Conservation (phyloP, 176 grass and related monocot genomes). For the Rhynchospora pubera region DNA sequence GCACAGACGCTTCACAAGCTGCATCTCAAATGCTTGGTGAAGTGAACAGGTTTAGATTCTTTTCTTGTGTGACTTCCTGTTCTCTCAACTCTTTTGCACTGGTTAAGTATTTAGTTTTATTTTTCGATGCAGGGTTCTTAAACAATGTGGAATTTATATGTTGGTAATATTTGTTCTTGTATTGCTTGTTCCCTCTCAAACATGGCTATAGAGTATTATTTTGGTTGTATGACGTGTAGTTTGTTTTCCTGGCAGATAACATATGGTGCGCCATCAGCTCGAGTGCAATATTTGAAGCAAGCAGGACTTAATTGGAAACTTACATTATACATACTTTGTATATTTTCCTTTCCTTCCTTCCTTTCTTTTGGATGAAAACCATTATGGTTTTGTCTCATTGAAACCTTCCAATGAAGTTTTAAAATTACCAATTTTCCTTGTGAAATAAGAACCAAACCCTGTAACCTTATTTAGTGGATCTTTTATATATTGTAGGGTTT, state of each 20-base stretch:
- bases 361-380: neutral
- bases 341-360: slow-evolving; percentile 21
- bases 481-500: neutral
- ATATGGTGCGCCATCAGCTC: slow-evolving; percentile 75
- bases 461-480: neutral
- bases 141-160: slow-evolving; percentile 60
- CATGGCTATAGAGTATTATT: slow-evolving; percentile 1
- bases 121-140: slow-evolving; percentile 51
- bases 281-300: slow-evolving; percentile 56
- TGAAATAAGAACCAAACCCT: neutral
- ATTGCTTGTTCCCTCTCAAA: neutral
- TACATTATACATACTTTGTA: slow-evolving; percentile 49
- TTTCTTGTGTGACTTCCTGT: neutral
- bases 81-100: neutral
- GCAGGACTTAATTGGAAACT: slow-evolving; percentile 38
- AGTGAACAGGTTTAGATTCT: slow-evolving; percentile 50
- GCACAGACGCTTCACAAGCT: slow-evolving; percentile 60
- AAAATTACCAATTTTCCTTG: neutral
- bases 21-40: slow-evolving; percentile 72
- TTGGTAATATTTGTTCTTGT: slow-evolving; percentile 48
- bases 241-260: slow-evolving; percentile 59
- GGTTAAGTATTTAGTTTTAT: slow-evolving; percentile 5
- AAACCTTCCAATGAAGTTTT: neutral
- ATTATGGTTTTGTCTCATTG: neutral
- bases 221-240: slow-evolving; percentile 13